Percentiles rank a stretch among this genome's conserved stretches.
Conservation (phyloP, 2,329 filamentous ascomycete genomes). For the Trichoderma pleuroti region DNA sequence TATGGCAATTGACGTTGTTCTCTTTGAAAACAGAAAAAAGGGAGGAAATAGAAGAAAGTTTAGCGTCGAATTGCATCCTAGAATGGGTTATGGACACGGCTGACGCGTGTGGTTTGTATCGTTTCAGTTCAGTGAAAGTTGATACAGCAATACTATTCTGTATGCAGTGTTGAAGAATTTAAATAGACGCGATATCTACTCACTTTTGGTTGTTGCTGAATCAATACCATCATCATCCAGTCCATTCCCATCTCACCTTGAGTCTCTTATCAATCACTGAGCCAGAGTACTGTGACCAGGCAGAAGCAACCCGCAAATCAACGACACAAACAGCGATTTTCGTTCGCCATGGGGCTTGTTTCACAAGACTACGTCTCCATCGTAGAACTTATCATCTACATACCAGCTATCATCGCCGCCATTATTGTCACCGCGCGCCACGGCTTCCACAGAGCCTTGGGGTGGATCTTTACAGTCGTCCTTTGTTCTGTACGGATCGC, state of each 20-base stretch:
- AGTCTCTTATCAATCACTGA: neutral
- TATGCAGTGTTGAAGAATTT: neutral
- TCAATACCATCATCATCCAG: neutral
- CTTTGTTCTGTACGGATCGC: conserved; percentile 51
- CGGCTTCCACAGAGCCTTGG: conserved; percentile 43
- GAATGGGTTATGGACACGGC: neutral
- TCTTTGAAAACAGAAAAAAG: neutral
- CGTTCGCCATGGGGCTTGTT: neutral
- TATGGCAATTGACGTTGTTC: neutral
- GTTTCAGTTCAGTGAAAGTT: neutral
- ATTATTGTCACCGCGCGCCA: conserved; percentile 39
- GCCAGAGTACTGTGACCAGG: rapidly evolving
- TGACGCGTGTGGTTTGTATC: neutral
- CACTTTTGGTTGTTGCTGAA: neutral
- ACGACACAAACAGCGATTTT: neutral
- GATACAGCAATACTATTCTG: neutral
- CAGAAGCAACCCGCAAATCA: neutral
- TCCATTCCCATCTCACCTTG: neutral
- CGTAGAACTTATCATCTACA: neutral
- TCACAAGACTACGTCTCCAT: neutral
- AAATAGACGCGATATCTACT: neutral
- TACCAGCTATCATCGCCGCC: neutral
- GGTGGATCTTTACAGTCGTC: conserved; percentile 52
- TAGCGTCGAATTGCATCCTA: neutral
- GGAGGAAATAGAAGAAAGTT: neutral